Percentiles rank a stretch among this genome's conserved stretches.
Conservation (phyloP, 139 green algal genomes). For the Astrephomene gubernaculifera region DNA sequence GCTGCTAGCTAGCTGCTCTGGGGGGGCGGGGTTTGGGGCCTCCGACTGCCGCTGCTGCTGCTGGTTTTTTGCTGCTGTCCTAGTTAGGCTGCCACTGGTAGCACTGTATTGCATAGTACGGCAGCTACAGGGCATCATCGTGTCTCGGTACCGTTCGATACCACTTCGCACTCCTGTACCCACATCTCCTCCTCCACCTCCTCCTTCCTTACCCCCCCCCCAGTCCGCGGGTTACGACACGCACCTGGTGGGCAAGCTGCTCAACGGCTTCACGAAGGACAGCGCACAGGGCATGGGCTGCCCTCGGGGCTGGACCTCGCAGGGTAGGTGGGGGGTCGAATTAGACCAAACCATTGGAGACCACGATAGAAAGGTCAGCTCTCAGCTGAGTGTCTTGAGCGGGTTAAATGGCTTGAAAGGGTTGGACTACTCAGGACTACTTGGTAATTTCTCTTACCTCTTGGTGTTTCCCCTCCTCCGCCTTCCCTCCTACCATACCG, state of each 20-base stretch:
- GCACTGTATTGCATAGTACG: not conserved
- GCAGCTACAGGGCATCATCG: not conserved
- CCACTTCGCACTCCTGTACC: not conserved
- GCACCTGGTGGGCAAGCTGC: constrained; percentile 12
- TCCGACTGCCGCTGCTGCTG: not conserved
- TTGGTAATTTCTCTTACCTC: not conserved
- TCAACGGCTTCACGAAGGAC: constrained; percentile 28
- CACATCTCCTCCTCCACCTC: not conserved
- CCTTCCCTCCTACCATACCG: not conserved
- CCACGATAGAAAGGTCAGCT: not conserved
- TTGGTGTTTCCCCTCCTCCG: not conserved
- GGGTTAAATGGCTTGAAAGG: no score
- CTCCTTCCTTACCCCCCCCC: not conserved
- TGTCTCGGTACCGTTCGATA: not conserved
- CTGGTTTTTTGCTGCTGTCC: not conserved
- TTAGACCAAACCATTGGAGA: not conserved
- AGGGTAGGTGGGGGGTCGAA: not conserved
- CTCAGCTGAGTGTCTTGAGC: no score
- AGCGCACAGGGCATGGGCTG: not conserved
- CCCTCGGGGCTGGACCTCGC: not conserved
- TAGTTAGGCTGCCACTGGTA: not conserved
- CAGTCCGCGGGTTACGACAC: constrained; percentile 20
- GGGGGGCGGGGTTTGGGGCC: not conserved
- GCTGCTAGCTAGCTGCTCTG: not conserved
- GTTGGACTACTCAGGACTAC: not conserved